These are phyloP conservation scores for Camellia granthamiana DNA, from an alignment of 148 eudicot genomes.

Conservation along the genomic window DNA sequence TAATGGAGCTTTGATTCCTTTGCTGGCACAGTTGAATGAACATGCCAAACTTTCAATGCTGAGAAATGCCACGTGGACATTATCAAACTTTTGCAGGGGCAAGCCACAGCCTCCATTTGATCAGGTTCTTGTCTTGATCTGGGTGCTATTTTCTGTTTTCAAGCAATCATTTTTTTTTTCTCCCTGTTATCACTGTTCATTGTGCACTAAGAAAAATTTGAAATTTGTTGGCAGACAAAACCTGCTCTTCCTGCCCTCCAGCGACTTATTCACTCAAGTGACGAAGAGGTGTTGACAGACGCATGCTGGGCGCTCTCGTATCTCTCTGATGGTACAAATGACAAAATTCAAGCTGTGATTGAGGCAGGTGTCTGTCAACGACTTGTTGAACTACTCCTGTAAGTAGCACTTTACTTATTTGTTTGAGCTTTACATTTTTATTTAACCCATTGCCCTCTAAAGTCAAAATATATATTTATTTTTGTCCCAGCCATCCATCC, in stretches of 20 bases:
- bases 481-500: slow-evolving; percentile 56
- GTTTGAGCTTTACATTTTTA: neutral
- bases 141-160: neutral
- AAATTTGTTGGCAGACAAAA: slow-evolving; percentile 39
- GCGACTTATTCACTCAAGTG: slow-evolving; percentile 71
- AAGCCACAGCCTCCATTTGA: slow-evolving; percentile 82
- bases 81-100: slow-evolving; percentile 80
- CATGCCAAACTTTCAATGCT: slow-evolving; percentile 82
- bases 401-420: slow-evolving; percentile 22
- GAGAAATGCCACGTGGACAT: slow-evolving; percentile 83
- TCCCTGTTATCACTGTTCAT: neutral
- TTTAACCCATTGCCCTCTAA: neutral
- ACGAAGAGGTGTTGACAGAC: slow-evolving; percentile 83
- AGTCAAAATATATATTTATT: neutral
- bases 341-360: slow-evolving; percentile 86
- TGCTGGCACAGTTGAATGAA: slow-evolving; percentile 64
- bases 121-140: slow-evolving; percentile 42
- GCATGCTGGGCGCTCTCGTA: slow-evolving; percentile 95
- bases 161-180: neutral
- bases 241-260: slow-evolving; percentile 81
- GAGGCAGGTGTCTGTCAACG: slow-evolving; percentile 74
- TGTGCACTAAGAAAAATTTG: neutral
- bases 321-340: slow-evolving; percentile 82
- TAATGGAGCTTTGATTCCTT: slow-evolving; percentile 61
- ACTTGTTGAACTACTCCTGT: slow-evolving; percentile 79